A percentile compares a stretch with the other conserved stretches of the same genome.
Evolutionary conservation across 1,139 yeast genomes (phyloP).

Genomic region (Eremothecium cymbalariae): DNA sequence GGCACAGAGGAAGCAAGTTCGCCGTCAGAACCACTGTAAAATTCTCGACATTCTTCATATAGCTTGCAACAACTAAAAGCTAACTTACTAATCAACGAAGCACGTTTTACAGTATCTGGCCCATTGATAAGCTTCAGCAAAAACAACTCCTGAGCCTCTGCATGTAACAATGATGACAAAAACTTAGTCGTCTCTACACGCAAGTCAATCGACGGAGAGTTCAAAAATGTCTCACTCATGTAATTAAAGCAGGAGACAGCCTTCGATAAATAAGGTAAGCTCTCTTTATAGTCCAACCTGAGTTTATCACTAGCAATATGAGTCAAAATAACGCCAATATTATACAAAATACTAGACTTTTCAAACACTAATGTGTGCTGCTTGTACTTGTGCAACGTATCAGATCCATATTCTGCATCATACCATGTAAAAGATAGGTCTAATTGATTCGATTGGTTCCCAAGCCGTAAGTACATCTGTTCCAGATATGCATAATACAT

Average conservation of each 20-base stretch:
- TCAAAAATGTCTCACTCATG: constrained; percentile 72
- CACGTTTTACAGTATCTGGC: constrained; percentile 36
- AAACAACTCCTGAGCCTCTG: constrained; percentile 86
- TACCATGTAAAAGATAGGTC: constrained; percentile 68
- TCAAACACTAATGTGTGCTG: constrained; percentile 76
- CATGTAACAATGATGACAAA: constrained; percentile 57
- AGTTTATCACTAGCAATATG: constrained; percentile 37
- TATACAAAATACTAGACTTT: constrained; percentile 77
- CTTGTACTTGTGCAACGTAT: constrained; percentile 41
- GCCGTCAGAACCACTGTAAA: constrained; percentile 39
- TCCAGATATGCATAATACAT: constrained; percentile 79
- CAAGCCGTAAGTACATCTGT: constrained; percentile 66
- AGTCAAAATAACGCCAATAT: constrained; percentile 53
- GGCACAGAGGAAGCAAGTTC: constrained; percentile 45
- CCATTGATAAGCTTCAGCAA: constrained; percentile 49
- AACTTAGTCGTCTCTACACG: constrained; percentile 62
- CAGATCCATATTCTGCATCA: constrained; percentile 47
- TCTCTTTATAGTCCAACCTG: constrained; percentile 46
- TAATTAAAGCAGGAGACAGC: constrained; percentile 74
- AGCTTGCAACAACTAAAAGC: constrained; percentile 53
- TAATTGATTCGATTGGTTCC: constrained; percentile 51
- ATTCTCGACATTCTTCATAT: constrained; percentile 46
- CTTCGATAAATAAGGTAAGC: constrained; percentile 58
- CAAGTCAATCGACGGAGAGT: constrained; percentile 81
- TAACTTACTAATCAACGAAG: constrained; percentile 64